Conservation (phyloP, 495 filamentous ascomycete species). For the Letharia lupina region DNA sequence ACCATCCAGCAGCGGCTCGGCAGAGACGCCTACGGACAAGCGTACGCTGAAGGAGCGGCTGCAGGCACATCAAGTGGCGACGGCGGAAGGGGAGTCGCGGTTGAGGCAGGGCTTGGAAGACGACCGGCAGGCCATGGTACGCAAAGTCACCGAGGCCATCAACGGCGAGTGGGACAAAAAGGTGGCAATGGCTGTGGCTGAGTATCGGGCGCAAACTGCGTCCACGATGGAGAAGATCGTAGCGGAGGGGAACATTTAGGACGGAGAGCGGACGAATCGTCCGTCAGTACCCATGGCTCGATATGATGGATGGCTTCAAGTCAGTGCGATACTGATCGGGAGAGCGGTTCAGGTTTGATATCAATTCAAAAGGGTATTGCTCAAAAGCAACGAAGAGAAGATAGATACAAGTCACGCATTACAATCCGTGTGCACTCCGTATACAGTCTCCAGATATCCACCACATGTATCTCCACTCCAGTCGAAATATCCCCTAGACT, state of each 20-base stretch:
- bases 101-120: not conserved
- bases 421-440: not conserved
- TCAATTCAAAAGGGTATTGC: not conserved
- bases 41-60: not conserved
- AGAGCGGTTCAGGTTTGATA: not conserved
- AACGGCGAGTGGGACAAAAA: not conserved
- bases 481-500: not conserved
- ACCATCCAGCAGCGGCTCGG: not conserved
- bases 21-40: not conserved
- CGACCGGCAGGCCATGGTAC: not conserved
- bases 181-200: not conserved
- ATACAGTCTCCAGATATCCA: not conserved
- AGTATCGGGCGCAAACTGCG: not conserved
- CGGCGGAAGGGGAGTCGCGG: not conserved
- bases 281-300: not conserved
- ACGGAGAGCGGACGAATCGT: not conserved
- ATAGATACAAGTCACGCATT: conserved; percentile 1
- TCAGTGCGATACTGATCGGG: not conserved
- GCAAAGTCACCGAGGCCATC: not conserved
- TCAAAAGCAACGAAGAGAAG: not conserved
- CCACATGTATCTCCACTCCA: not conserved
- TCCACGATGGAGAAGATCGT: not conserved
- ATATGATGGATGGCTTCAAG: not conserved
- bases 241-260: not conserved
- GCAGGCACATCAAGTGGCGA: not conserved